Evolutionary conservation across 2,329 filamentous ascomycete species (phyloP).

Genomic region (Fragosphaeria purpurea): DNA sequence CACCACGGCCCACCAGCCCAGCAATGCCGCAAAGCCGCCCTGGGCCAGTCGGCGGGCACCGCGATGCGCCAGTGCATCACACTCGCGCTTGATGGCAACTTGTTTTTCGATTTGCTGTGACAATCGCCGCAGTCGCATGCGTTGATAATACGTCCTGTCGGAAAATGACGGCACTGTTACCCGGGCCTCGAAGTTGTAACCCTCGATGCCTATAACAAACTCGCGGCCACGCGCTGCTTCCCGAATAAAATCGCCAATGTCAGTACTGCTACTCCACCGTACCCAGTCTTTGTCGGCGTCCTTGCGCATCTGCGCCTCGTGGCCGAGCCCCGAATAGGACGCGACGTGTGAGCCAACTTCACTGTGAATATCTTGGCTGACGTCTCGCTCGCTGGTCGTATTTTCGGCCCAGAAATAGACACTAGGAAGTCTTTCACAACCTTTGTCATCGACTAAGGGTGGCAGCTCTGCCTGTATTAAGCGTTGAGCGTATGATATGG

Average conservation of each 20-base stretch:
- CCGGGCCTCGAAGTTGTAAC: constrained; percentile 51
- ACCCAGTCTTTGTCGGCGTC: constrained; percentile 57
- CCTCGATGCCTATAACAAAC: constrained; percentile 76
- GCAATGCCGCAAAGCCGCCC: constrained; percentile 63
- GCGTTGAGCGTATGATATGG: constrained; percentile 79
- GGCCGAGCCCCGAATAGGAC: constrained; percentile 61
- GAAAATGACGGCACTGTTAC: constrained; percentile 80
- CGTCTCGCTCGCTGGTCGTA: constrained; percentile 37
- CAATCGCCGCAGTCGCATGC: constrained; percentile 64
- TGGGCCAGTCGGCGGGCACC: constrained; percentile 72
- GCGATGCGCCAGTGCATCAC: constrained; percentile 66
- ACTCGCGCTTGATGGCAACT: constrained; percentile 68
- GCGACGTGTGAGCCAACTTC: constrained; percentile 39
- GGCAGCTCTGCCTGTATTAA: constrained; percentile 83
- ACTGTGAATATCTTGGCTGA: background rate
- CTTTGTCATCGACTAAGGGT: constrained; percentile 48
- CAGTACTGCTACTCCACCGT: constrained; percentile 78
- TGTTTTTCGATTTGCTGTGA: constrained; percentile 58
- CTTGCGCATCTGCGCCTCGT: constrained; percentile 36
- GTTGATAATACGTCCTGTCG: constrained; percentile 82
- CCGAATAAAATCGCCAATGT: constrained; percentile 88
- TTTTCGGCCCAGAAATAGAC: constrained; percentile 76
- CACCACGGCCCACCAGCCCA: constrained; percentile 73
- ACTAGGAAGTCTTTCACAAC: constrained; percentile 58
- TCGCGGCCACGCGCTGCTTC: constrained; percentile 78